Percentiles rank a stretch among this genome's conserved stretches.
phyloP scores from a whole-genome alignment of 352 stramenopile genomes.

The Sclerospora graminicola region DNA sequence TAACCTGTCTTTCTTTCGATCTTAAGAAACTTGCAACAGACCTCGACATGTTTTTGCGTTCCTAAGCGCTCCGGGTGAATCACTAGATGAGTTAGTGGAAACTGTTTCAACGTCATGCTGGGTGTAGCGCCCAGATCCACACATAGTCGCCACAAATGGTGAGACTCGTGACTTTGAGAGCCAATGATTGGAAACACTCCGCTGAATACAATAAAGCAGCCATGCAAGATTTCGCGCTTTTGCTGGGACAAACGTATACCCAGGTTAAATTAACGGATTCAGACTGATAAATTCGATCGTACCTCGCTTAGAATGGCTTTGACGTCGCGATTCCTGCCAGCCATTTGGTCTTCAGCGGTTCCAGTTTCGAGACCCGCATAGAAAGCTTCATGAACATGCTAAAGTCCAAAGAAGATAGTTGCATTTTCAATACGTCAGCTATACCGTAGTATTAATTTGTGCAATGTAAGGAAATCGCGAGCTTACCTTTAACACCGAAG shows the following conservation, averaged over 20 bases:
- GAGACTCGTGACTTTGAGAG: constrained; percentile 41
- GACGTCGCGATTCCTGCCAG: constrained; percentile 50
- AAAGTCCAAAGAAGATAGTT: neutral
- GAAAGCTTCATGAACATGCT: constrained; percentile 54
- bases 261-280: neutral
- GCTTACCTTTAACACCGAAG: constrained; percentile 43
- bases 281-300: constrained; percentile 1
- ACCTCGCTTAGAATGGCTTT: constrained; percentile 61
- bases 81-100: constrained; percentile 74
- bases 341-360: constrained; percentile 59
- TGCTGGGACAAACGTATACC: constrained; percentile 20
- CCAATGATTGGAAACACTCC: constrained; percentile 62
- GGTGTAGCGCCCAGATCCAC: constrained; percentile 55
- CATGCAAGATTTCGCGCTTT: constrained; percentile 54
- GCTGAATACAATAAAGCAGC: constrained; percentile 71
- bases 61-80: constrained; percentile 72
- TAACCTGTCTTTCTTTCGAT: no score
- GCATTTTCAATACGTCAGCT: no score
- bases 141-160: constrained; percentile 70
- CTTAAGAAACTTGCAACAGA: constrained; percentile 5
- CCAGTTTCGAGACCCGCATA: constrained; percentile 38
- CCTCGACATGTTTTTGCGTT: constrained; percentile 72
- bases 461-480: no score
- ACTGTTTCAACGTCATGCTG: constrained; percentile 61
- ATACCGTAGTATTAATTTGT: no score